Base-by-base conservation (phyloP, 176 grass and related monocot species). In the Typha latifolia region DNA sequence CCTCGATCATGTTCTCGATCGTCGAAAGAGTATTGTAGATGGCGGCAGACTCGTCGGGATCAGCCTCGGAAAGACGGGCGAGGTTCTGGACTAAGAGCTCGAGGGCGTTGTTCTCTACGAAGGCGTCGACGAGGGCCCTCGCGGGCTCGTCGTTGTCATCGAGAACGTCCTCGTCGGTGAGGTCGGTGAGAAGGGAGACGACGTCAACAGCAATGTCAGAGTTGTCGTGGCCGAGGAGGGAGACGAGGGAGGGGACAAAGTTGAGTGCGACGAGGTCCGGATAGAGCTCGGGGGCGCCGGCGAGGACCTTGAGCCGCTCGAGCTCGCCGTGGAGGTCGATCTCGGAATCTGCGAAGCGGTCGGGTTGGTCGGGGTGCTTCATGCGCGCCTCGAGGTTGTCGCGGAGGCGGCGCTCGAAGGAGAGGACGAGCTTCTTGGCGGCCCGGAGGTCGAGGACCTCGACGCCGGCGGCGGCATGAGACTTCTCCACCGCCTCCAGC, bases 341-440 rank as follows among this genome's bases (percentile, higher is more conserved):
- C 75, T 97, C 93, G 0, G 88, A 87, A 72, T 92, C 93, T 14
- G 88, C 93, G 63, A 97, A 92, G 20, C 86, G 84, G 14, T 87
- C 51, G 20, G 93, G 93, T 67, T 84, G 80, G 63, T 89, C 88
- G 19, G 93, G 85, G 59, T 96, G 82, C 72, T 92, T 97, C 85
- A 97, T 92, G 18, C 93, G 85, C 16, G 85, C 93, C 85, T 97
- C 93, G 63, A 97, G 85, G 81, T 97, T 97, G 64, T 92, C 88
- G 0, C 81, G 75, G 4, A 97, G 93, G 12, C 83, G 78, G 47
- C 88, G 93, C 85, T 97, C 88, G 83, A 97, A 97, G 62, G 80
- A 71, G 3, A 97, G 79, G 0, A 97, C 85, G 10, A 92, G 83
- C 48, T 90, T 82, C 75, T 97, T 97, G 12, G 79, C 78, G 5